Evolutionary conservation across 2,329 filamentous ascomycete genomes (phyloP), one percentile per base, ranked within the genome.

Genomic region (Alternaria tenuissima): DNA sequence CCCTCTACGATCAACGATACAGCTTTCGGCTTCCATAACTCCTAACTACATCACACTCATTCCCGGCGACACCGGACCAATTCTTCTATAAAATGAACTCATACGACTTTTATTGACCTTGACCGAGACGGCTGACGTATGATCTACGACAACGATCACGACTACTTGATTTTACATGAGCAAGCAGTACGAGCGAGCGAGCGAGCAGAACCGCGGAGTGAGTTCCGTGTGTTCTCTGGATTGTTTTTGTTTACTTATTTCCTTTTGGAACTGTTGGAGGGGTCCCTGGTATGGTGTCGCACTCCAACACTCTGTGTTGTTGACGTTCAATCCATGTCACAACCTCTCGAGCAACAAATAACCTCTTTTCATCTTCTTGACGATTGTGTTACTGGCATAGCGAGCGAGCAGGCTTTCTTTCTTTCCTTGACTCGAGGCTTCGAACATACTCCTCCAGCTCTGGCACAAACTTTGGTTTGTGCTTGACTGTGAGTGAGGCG

Each of bases 321-420:
- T 49, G 54, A 52, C 34, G 58, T 49, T 12, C 41, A 42, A 52
- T 47, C 14, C 28, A n/a, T 26, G 34, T 47, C 26, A 11, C 36
- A 36, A 53, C 54, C 24, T 44, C 46, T 20, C 32, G 22, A 24
- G 16, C 34, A 56, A 34, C 39, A 55, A 60, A 60, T 46, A 60
- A 59, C 51, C 20, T n/a, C 54, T 57, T 59, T 48, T 52, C 22
- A 44, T 24, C 59, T 65, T 70, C 70, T 65, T 73, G 58, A 75
- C 54, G 71, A 75, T 73, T 76, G 72, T 78, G 74, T 77, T 76
- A 75, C 63, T 72, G 75, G 74, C 74, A 77, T 78, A 77, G 75
- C 75, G 75, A 75, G 59, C 46, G 59, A 64, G 57, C 57, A 44
- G 52, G 46, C 46, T 51, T 59, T 64, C 60, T 55, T 57, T 43